phyloP scores from a whole-genome alignment of 164 flowering plant species.

The Vitis riparia region DNA sequence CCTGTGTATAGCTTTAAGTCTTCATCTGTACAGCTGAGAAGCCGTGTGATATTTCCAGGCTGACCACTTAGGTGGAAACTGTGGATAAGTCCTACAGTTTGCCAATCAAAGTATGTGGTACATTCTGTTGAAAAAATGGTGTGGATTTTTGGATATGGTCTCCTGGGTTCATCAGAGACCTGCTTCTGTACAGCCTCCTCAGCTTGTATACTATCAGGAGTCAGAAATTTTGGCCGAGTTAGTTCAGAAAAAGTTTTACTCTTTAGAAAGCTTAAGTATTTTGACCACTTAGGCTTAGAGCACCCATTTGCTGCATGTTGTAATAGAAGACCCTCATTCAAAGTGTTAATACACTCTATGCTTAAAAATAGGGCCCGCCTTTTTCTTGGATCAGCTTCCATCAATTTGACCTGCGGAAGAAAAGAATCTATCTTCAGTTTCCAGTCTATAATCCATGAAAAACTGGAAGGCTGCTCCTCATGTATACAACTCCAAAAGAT shows the following conservation, averaged over 20 bases:
- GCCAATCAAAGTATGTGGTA: conserved; percentile 93
- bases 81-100: conserved; percentile 93
- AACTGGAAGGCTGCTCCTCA: too few relatives aligned
- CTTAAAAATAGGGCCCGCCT: conserved; percentile 66
- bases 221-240: conserved; percentile 62
- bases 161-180: conserved; percentile 30
- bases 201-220: conserved; percentile 30
- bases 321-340: conserved; percentile 84
- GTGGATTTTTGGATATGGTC: conserved; percentile 78
- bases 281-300: conserved; percentile 87
- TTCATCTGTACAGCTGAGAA: conserved; percentile 92
- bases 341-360: conserved; percentile 82
- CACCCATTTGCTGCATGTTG: conserved; percentile 83
- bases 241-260: conserved; percentile 78
- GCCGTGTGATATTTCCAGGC: conserved; percentile 93
- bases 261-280: conserved; percentile 85
- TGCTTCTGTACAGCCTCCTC: conserved; percentile 28
- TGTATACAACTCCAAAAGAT: too few relatives aligned
- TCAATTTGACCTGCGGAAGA: conserved; percentile 51
- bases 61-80: conserved; percentile 93
- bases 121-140: conserved; percentile 95
- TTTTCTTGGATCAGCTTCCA: conserved; percentile 68
- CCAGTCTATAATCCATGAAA: too few relatives aligned
- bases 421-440: background rate
- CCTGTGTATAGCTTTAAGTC: conserved; percentile 73